Base-by-base conservation (phyloP, 345 rosid genomes). In the Mallotus nudiflorus region DNA sequence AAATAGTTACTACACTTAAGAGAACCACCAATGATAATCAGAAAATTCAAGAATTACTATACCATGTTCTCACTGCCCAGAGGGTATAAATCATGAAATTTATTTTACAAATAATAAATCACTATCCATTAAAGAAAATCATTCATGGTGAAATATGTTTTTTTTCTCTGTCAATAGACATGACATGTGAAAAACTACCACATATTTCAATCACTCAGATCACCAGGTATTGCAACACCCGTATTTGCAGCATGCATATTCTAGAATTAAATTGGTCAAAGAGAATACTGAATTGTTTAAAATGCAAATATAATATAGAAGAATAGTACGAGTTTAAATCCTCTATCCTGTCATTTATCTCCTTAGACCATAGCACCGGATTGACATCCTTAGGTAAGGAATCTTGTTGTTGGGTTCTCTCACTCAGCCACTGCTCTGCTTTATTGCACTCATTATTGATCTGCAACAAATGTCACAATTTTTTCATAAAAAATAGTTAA, bases 341-440 rank as follows among this genome's bases (percentile, higher is more conserved):
- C 64, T 88, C 89, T 18, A 76, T 71, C 78, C 62, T 83, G 81
- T 81, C 83, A 74, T 69, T 87, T 81, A 90, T 87, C 69, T 88
- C 93, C 74, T 80, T 70, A 39, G 93, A 80, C 81, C 81, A 87
- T 70, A 90, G 35, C 74, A 81, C 66, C 1, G 89, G 89, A 70
- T 82, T 81, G 35, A 75, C 75, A 59, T 86, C 82, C 80, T 80
- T 84, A 1, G 93, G 81, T 64, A 83, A 74, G 27, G 80, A 71
- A 37, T 82, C 88, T 59, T 84, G 96, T 61, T 80, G 82, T 48
- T 66, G 65, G 60, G 71, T 76, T 84, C 80, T 85, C 76, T 85
- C 90, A 27, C 80, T 82, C 40, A 91, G 79, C 97, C 97, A 91
- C 63, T 73, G 75, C 88, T 87, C 92, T 1, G 79, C 89, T 81